Percentiles rank a stretch among this genome's conserved stretches.
phyloP scores from a whole-genome alignment of 2,329 filamentous ascomycete species.

The Hypoxylon sp. region DNA sequence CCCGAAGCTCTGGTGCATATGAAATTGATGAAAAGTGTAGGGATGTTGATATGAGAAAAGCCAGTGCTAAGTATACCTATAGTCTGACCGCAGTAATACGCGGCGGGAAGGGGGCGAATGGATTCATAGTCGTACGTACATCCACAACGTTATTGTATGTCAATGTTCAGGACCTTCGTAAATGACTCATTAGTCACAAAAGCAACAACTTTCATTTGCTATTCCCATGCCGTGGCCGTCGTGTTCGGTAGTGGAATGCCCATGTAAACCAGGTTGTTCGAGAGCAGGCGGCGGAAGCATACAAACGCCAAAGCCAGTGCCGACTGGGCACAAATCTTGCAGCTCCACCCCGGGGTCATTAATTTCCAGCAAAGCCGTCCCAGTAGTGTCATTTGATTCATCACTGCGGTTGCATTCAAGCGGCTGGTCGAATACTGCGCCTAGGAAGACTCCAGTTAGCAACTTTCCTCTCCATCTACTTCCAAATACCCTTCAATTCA shows the following conservation, averaged over 20 bases:
- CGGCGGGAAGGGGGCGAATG: neutral
- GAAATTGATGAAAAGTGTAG: no score
- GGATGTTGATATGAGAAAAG: neutral
- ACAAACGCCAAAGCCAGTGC: slow-evolving; percentile 27
- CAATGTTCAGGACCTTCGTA: neutral
- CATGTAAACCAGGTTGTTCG: neutral
- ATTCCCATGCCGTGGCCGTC: neutral
- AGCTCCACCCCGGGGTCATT: slow-evolving; percentile 27
- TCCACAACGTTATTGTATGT: neutral
- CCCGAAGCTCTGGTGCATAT: no score
- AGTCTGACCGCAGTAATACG: neutral
- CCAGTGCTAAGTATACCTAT: neutral
- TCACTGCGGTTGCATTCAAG: slow-evolving; percentile 20
- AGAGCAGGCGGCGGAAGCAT: slow-evolving; percentile 29
- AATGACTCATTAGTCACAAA: neutral
- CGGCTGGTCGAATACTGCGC: neutral
- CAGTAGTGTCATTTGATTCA: neutral
- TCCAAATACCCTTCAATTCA: neutral
- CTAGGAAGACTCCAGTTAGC: neutral
- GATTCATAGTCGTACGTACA: neutral
- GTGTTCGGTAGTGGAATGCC: slow-evolving; percentile 2
- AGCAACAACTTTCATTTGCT: neutral
- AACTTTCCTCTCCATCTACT: neutral
- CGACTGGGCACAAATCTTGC: neutral
- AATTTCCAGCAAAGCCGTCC: slow-evolving; percentile 10